Evolutionary conservation across 495 filamentous ascomycete species (phyloP), one percentile per base, ranked within the genome.

Genomic region (Tuber microsphaerosporum): DNA sequence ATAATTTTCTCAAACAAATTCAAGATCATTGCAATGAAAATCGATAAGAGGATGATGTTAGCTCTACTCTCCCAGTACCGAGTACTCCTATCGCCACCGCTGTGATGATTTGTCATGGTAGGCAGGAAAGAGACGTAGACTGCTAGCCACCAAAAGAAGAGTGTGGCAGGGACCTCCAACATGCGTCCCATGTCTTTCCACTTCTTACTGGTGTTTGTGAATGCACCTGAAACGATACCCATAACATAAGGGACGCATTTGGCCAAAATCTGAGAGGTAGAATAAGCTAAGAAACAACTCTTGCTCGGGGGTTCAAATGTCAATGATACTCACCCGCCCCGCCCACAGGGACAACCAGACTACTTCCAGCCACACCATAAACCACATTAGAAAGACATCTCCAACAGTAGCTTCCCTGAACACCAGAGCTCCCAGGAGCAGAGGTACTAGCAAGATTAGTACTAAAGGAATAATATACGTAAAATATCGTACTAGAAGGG

Each of bases 1-100:
- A 97, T 88, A 75, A 99, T 92, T 86, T 97, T 99, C 83, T 97
- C 93, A 69, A 91, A 86, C 71, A 95, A 89, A 84, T 99, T 97
- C 72, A 97, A 85, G 45, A 89, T 87, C 0, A 90, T 89, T 76
- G 91, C 89, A 43, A 96, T 91, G 81, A 99, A 94, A 73, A 94
- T 81, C 26, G 92, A 87, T 12, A 96, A 88, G 76, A 99, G 90
- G 80, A 99, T 89, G 80, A 96, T 97, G 86, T 96, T 94, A 75
- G 93, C 88, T 19, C 89, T 89, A 65, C 83, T 86, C 81, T 97
- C 90, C 94, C 94, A 97, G 44, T 84, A 75, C 9, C 87, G 85
- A 0, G 86, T 88, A 0, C 83, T 83, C n/a, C 82, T 86, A 61
- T 87, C 80, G 14, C 87, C 88, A 70, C 90, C 84, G 0, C 90